Evolutionary conservation across 2,329 filamentous ascomycete species (phyloP), one percentile per base, ranked within the genome.

Genomic region (Saccharata proteae): DNA sequence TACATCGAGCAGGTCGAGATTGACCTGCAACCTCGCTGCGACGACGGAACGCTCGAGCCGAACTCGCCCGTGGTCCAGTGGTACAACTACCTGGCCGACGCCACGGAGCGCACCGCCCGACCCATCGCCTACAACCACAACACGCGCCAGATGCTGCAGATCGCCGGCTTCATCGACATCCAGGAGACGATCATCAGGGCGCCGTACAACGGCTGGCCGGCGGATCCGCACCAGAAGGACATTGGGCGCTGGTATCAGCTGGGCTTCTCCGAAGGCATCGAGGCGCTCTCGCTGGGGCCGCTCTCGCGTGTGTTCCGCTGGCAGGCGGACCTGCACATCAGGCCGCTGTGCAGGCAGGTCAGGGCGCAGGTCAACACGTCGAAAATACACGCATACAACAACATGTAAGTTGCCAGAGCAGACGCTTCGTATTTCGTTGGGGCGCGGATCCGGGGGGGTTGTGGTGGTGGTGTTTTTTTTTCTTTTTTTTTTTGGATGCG

Each of bases 1-100:
- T 71, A 68, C 49, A 67, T 94, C 34, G 86, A 96, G 55, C 84
- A 93, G 43, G 72, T 93, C 28, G 88, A 96, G 52, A 79, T 96
- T 33, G 84, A 96, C 54, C 81, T 81, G 55, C 64, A 70, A 28
- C 83, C 84, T 12, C 73, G 73, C 30, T 80, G 74, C 47, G 77
- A 84, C 40, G 74, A 81, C 43, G 66, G 68, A 20, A 71, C 72
- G 1, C 57, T 80, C 10, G 64, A 70, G 8, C 41, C 56, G 4
- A 58, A 71, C 21, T 73, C 77, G 6, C 61, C 66, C 16, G 59
- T 88, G 11, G 55, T 62, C 26, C 59, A 71, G 43, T 93, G 85
- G 85, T 78, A 77, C 39, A 58, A 71, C 16, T 70, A 71, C 35
- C 60, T 92, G 35, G 64, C 73, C 28, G 66, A 72, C 35, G 79